Evolutionary conservation across 208 protist genomes (phyloP), one percentile per base, ranked within the genome.

Genomic region (Wallacemonas sp.): DNA sequence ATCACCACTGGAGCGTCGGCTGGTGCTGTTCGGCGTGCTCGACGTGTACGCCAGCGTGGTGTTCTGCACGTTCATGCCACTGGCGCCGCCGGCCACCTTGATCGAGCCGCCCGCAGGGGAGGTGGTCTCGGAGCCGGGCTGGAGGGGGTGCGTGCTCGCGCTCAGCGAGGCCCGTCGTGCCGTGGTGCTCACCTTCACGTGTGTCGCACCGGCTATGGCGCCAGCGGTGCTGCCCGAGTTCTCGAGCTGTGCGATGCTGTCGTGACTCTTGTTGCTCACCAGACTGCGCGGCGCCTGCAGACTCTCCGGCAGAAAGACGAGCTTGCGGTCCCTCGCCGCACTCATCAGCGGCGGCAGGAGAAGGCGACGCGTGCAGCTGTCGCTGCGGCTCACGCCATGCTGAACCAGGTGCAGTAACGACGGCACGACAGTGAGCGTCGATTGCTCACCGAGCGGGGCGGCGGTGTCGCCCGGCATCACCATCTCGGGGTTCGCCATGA

Each of bases 401-500:
- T 72, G 65, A 7, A 92, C 63, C 41, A 93, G 84, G 57, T 92
- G 79, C 10, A 75, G 57, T 25, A 94, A 65, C 5, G 80, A 85
- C n/a, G 87, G 91, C 18, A 79, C 81, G 12, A 96, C 86, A 5
- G 85, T 68, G 14, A 93, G 45, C 23, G 87, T 33, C 20, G 55
- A 10, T 23, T 57, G 46, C 22, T 61, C 52, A 45, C 49, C 61
- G 12, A 54, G 4, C 2, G 44, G 38, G 11, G 32, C 74, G 23
- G 11, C 36, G 18, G 49, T 48, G 22, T 64, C 76, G 1, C 79
- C 78, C 10, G 70, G 64, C 48, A 79, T 72, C 12, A 52, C 42
- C 65, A 71, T 74, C 38, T 76, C 67, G 7, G 76, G 69, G 2
- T 69, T 80, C 23, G 86, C 75, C 55, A 88, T 55, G 25, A 96